Evolutionary conservation across 139 green algal genomes (phyloP).

Genomic region (Yamagishiella unicocca): DNA sequence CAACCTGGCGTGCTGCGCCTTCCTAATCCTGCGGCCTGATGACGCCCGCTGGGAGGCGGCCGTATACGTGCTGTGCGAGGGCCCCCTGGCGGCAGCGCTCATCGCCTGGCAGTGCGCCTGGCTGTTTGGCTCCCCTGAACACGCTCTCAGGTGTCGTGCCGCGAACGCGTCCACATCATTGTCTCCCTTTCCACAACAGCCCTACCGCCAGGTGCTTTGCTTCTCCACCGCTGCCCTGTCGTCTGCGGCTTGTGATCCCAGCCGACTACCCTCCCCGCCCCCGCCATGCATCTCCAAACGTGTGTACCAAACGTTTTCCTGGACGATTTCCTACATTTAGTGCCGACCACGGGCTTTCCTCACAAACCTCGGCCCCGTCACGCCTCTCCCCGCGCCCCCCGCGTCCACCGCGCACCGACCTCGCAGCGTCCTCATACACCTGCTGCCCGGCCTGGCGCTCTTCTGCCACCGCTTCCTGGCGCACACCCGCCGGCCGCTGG

Average conservation of each 20-base stretch:
- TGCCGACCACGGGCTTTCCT: too few relatives aligned
- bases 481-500: slow-evolving; percentile 18
- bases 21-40: slow-evolving; percentile 37
- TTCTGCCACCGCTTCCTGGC: slow-evolving; percentile 52
- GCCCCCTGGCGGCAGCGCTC: slow-evolving; percentile 64
- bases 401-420: not conserved
- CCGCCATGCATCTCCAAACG: too few relatives aligned
- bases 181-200: too few relatives aligned
- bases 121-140: slow-evolving; percentile 63
- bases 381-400: too few relatives aligned
- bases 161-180: too few relatives aligned
- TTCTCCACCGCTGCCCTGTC: too few relatives aligned
- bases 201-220: too few relatives aligned
- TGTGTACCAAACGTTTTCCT: too few relatives aligned
- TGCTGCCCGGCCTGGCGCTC: slow-evolving; percentile 78
- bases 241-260: too few relatives aligned
- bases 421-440: slow-evolving; percentile 75
- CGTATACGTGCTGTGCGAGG: slow-evolving; percentile 53
- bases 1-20: slow-evolving; percentile 52
- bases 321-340: too few relatives aligned
- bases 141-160: slow-evolving; percentile 73
- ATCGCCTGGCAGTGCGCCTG: slow-evolving; percentile 75
- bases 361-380: too few relatives aligned
- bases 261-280: too few relatives aligned
- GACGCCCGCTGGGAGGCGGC: slow-evolving; percentile 33